Evolutionary conservation across 1,284 basidiomycete genomes (phyloP), one percentile per base, ranked within the genome.

Genomic region (Leccinum cinnamomeum): DNA sequence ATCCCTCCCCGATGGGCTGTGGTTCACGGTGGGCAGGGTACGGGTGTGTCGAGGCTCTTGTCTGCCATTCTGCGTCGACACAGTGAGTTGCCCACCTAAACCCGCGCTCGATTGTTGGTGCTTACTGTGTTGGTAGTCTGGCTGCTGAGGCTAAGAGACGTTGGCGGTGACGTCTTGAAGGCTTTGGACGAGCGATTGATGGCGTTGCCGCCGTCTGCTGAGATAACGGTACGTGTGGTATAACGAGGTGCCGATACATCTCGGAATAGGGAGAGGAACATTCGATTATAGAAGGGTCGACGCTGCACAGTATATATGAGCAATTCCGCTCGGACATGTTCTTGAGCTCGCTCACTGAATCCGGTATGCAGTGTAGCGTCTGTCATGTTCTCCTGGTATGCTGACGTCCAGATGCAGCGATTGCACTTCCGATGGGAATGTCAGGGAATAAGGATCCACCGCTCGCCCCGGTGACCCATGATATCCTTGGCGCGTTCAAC

Each of bases 281-380:
- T 65, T 81, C 86, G 3, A 76, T 95, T 0, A 81, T 91, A 69
- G 94, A 88, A 0, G 89, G 85, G 64, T 77, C 95, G 14, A 87
- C 87, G 0, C 77, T 96, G 46, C 85, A 92, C 61, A 84, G 88
- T 33, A 91, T 90, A 0, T 89, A 93, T 69, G 82, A 83, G 56
- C 86, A 86, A 30, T 94, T 95, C 79, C 86, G 86, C 56, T 82
- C 86, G 0, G 93, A 97, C 70, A 90, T 96, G 79, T 92, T 94
- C 76, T 79, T 96, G 65, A 94, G 88, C 70, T 95, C 93, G 2
- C 77, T 96, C 18, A 84, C 89, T 0, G 94, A 97, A 75, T 95
- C 94, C 10, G 89, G 93, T 94, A 68, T 48, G 88, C 57, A n/a
- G 16, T 11, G 16, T 41, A 37, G 20, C 33, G n/a, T 37, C 56